These are phyloP conservation scores for Globisporangium nagaii DNA, from an alignment of 352 stramenopile genomes.

Conservation along the genomic window DNA sequence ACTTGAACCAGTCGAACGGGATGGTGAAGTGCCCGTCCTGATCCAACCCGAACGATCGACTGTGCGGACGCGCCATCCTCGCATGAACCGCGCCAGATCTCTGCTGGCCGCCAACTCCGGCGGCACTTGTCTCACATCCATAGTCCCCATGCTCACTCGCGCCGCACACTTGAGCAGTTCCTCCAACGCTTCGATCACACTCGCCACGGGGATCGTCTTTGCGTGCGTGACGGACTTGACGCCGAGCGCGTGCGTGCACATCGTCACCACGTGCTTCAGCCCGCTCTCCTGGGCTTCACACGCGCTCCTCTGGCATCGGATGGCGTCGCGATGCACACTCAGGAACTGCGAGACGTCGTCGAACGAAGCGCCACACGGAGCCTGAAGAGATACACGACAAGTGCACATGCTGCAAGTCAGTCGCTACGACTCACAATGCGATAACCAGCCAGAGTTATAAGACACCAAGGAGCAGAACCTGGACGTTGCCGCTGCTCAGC, in stretches of 20 bases:
- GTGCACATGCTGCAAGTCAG: not conserved
- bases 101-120: not conserved
- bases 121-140: conserved; percentile 5
- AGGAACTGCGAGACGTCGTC: conserved; percentile 21
- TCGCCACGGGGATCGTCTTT: conserved; percentile 25
- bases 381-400: not conserved
- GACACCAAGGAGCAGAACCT: conserved; percentile 6
- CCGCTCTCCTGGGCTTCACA: conserved; percentile 26
- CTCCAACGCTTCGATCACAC: conserved; percentile 26
- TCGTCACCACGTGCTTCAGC: conserved; percentile 26
- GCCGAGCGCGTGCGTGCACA: conserved; percentile 29
- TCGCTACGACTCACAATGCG: not conserved
- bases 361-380: conserved; percentile 21
- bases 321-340: conserved; percentile 14
- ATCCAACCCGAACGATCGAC: conserved; percentile 27
- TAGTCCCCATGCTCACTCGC: conserved; percentile 11
- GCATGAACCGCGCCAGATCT: conserved; percentile 14
- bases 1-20: conserved; percentile 31
- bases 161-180: conserved; percentile 28
- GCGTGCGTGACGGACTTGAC: conserved; percentile 25
- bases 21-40: conserved; percentile 40
- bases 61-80: conserved; percentile 22
- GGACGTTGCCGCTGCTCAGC: conserved; percentile 34
- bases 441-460: not conserved
- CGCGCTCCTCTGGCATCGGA: conserved; percentile 18